Percentiles rank a stretch among this genome's conserved stretches.
phyloP scores from a whole-genome alignment of 768 basidiomycete species.

The Rhizopogon salebrosus region DNA sequence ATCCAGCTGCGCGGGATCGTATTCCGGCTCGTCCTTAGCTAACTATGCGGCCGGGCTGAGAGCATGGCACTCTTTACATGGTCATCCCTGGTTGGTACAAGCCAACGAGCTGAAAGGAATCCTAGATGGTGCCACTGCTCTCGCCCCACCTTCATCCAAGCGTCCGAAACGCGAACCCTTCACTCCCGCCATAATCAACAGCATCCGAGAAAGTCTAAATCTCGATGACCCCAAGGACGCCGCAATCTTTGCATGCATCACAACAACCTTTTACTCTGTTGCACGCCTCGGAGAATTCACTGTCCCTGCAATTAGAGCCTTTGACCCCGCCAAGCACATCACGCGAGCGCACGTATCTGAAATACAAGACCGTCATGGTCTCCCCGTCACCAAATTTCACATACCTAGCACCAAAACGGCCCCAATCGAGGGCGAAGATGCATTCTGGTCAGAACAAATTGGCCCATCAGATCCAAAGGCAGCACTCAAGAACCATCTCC shows the following conservation, averaged over 20 bases:
- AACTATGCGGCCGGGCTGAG: conserved; percentile 12
- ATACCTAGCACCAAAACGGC: conserved; percentile 26
- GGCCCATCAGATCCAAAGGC: conserved; percentile 7
- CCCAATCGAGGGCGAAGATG: conserved; percentile 4
- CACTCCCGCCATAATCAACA: conserved; percentile 9
- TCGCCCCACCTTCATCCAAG: conserved; percentile 15
- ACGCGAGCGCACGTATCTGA: conserved; percentile 18
- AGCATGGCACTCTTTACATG: conserved; percentile 22
- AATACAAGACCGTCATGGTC: conserved; percentile 19
- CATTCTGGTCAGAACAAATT: conserved; percentile 8
- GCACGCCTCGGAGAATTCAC: conserved; percentile 36
- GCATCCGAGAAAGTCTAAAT: conserved; percentile 13
- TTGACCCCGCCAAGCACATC: conserved; percentile 25
- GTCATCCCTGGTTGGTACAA: conserved; percentile 10
- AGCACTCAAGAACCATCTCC: conserved; percentile 8
- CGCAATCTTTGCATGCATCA: conserved; percentile 33
- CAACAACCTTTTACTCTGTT: conserved; percentile 30
- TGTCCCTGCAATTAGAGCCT: conserved; percentile 23
- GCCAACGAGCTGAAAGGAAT: conserved; percentile 10
- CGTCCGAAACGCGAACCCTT: conserved; percentile 25
- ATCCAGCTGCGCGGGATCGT: conserved; percentile 9
- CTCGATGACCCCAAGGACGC: conserved; percentile 25
- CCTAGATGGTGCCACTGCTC: not conserved
- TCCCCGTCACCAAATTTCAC: conserved; percentile 19
- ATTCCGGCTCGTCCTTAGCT: conserved; percentile 5